A percentile compares a stretch with the other conserved stretches of the same genome.
Evolutionary conservation across 208 protist genomes (phyloP).

Genomic region (Vickermania spadyakhi): DNA sequence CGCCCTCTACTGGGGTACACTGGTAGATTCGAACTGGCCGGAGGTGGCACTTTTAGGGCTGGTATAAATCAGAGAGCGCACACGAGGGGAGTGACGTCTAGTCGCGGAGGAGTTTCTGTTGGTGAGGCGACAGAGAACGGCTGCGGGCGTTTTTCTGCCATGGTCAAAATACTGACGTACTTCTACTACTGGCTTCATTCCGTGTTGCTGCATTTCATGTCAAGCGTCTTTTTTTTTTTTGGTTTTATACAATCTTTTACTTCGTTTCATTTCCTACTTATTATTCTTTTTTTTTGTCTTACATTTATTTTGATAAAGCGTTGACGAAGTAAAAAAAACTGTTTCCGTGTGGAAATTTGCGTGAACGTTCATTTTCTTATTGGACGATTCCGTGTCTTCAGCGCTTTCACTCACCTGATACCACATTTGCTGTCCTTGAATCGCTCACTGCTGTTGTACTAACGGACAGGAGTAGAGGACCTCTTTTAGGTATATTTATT

Average conservation of each 20-base stretch:
- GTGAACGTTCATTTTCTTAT: too few species aligned
- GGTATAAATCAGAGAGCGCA: not conserved
- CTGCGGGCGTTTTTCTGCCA: too few species aligned
- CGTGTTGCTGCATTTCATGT: not conserved
- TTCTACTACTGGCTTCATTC: too few species aligned
- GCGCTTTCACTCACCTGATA: too few species aligned
- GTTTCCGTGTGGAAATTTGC: too few species aligned
- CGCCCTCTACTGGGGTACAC: not conserved
- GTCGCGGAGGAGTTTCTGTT: too few species aligned
- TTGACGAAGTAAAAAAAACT: too few species aligned
- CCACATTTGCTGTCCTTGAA: too few species aligned
- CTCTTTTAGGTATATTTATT: conserved; percentile 16
- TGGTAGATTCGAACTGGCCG: not conserved
- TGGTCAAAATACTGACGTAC: too few species aligned
- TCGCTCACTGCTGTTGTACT: too few species aligned
- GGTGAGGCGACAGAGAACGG: too few species aligned
- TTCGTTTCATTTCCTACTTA: not conserved
- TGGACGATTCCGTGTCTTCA: too few species aligned
- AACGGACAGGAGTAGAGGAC: not conserved
- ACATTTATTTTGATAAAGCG: conserved; percentile 4
- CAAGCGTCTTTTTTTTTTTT: not conserved
- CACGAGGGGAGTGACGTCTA: not conserved
- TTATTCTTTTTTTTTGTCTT: conserved; percentile 2
- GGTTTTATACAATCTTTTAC: conserved; percentile 7
- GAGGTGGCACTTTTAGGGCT: not conserved